Conservation (phyloP, 805 yeast genomes). For the Tetrapisispora arboricola region DNA sequence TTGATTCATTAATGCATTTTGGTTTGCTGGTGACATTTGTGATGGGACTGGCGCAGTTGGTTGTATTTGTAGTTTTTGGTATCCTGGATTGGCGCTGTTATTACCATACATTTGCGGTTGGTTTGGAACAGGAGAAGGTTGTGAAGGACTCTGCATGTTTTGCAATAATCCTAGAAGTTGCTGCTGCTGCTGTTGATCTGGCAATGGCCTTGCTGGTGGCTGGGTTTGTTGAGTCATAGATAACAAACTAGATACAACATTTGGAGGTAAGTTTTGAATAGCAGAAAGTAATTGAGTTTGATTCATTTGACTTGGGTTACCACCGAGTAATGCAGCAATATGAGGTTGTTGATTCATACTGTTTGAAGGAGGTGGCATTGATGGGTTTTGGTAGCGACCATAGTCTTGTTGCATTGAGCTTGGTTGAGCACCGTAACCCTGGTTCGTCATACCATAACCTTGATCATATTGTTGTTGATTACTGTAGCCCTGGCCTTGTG, state of each 20-base stretch:
- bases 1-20: conserved; percentile 9
- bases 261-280: conserved; percentile 28
- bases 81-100: not conserved
- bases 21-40: conserved; percentile 2
- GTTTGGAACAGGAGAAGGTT: conserved; percentile 11
- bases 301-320: conserved; percentile 18
- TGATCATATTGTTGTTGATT: conserved; percentile 10
- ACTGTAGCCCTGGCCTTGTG: conserved; percentile 10
- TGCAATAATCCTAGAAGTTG: conserved; percentile 25
- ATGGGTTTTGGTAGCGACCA: conserved; percentile 13
- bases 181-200: conserved; percentile 20
- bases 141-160: conserved; percentile 20
- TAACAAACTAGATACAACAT: conserved; percentile 24
- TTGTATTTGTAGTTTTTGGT: conserved; percentile 3
- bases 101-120: conserved; percentile 10
- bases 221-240: conserved; percentile 28
- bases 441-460: conserved; percentile 11
- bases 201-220: conserved; percentile 15
- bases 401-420: conserved; percentile 18
- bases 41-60: conserved; percentile 4
- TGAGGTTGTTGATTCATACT: conserved; percentile 18
- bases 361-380: conserved; percentile 12
- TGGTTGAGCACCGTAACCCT: conserved; percentile 11
- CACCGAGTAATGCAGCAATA: conserved; percentile 17
- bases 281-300: conserved; percentile 27